Base-by-base conservation (phyloP, 805 yeast genomes). In the Clavispora vitiphila region DNA sequence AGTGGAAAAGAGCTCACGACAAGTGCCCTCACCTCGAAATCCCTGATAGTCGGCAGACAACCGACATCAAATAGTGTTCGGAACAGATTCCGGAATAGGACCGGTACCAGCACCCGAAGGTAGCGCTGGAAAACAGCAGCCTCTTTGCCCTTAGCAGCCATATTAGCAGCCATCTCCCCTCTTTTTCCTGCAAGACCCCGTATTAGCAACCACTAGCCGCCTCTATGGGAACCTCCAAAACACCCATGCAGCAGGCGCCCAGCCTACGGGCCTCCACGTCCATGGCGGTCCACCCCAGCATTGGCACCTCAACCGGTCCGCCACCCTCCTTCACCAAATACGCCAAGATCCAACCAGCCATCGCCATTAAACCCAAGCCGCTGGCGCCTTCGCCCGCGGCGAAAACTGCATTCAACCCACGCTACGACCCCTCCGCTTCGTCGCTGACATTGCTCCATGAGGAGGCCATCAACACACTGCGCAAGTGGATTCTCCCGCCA, bases 401-500 rank as follows among this genome's bases (percentile, higher is more conserved):
- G 15, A 67, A 63, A 43, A 56, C 65, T 3, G 22, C 53, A 2
- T 48, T 53, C 38, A 49, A 54, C 48, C 50, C 50, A 16, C 45
- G 46, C 34, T 57, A 44, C 43, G 43, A 45, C 34, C 49, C 55
- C 14, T 26, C 45, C 18, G 40, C 42, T 21, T 35, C 51, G 5
- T 38, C 42, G 14, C 42, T 40, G n/a, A 30, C 38, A 6, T 23
- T 27, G 24, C 37, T 20, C 8, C 35, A 34, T 10, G 47, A 45
- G 9, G 48, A 47, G 12, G 32, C 44, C 14, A 62, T 67, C 38
- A 78, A 72, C 51, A 81, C 91, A 1, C 82, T 89, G 39, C 83
- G 83, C 55, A 81, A 79, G 55, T 87, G 93, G 90, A 89, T 83
- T 7, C 65, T 85, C 23, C 95, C 95, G 3, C 95, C 95, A 9